Conservation (phyloP, 23 red algal genomes). For the Cyanidioschyzon merolae region DNA sequence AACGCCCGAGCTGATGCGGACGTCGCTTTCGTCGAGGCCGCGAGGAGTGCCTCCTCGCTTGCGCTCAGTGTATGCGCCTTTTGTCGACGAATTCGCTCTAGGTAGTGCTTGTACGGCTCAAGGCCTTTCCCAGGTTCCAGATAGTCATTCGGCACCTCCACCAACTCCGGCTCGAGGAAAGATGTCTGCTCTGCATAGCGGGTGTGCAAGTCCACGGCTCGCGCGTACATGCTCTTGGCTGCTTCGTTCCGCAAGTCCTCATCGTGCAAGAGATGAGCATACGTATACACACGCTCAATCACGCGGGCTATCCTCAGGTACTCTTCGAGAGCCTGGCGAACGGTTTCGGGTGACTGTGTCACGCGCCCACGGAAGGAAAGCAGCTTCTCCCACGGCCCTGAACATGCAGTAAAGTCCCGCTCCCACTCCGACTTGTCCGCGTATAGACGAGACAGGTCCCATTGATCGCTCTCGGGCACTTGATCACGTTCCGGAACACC, state of each 20-base stretch:
- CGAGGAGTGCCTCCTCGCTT: constrained; percentile 4
- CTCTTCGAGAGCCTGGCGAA: constrained; percentile 7
- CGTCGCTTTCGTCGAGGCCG: not conserved
- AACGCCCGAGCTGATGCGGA: not conserved
- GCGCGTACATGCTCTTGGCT: constrained; percentile 2
- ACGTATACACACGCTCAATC: constrained; percentile 11
- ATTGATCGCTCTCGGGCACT: not conserved
- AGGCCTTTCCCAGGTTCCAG: not conserved
- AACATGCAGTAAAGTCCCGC: not conserved
- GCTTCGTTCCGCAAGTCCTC: constrained; percentile 1
- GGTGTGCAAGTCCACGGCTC: not conserved
- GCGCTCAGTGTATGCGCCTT: constrained; percentile 7
- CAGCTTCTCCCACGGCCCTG: not conserved
- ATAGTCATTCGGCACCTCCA: not conserved
- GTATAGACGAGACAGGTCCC: not conserved
- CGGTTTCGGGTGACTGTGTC: not conserved
- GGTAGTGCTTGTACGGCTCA: not conserved
- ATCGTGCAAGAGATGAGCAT: constrained; percentile 15
- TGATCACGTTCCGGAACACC: not conserved
- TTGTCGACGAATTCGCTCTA: constrained; percentile 7
- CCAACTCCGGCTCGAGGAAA: constrained; percentile 5
- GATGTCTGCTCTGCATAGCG: constrained; percentile 2
- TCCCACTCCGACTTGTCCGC: not conserved
- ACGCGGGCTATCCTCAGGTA: not conserved
- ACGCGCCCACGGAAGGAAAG: not conserved